A percentile compares a stretch with the other conserved stretches of the same genome.
Conservation (phyloP, 2,329 filamentous ascomycete species). For the Trichoderma endophyticum region DNA sequence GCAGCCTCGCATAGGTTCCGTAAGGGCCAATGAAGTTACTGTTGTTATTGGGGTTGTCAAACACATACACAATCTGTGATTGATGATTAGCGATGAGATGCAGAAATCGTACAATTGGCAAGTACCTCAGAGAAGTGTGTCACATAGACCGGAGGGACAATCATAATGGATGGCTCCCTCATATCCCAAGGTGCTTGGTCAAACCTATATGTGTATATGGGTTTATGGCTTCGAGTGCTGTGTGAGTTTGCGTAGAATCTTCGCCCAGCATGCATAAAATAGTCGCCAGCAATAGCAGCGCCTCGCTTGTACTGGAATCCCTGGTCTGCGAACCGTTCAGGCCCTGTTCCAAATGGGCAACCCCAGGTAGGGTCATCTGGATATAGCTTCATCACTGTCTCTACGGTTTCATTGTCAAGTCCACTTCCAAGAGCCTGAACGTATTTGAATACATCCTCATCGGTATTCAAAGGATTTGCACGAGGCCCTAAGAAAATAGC, state of each 20-base stretch:
- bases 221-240: neutral
- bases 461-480: neutral
- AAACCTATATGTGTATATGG: neutral
- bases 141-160: neutral
- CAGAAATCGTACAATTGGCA: neutral
- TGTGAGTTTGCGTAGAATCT: neutral
- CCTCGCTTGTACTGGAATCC: neutral
- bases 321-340: neutral
- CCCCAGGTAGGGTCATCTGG: slow-evolving; percentile 1
- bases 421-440: neutral
- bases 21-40: slow-evolving; percentile 1
- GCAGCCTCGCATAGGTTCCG: neutral
- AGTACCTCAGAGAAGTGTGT: slow-evolving; percentile 3
- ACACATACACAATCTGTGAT: neutral
- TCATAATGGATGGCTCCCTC: neutral
- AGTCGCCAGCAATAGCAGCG: slow-evolving; percentile 1
- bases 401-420: neutral
- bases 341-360: neutral
- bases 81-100: neutral
- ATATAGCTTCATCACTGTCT: neutral
- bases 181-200: slow-evolving; percentile 6
- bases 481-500: neutral
- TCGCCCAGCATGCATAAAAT: neutral
- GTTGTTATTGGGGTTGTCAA: slow-evolving; percentile 3
- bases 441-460: neutral